Evolutionary conservation across 208 protist genomes (phyloP).

Genomic region (Blastocrithidia nonstop): DNA sequence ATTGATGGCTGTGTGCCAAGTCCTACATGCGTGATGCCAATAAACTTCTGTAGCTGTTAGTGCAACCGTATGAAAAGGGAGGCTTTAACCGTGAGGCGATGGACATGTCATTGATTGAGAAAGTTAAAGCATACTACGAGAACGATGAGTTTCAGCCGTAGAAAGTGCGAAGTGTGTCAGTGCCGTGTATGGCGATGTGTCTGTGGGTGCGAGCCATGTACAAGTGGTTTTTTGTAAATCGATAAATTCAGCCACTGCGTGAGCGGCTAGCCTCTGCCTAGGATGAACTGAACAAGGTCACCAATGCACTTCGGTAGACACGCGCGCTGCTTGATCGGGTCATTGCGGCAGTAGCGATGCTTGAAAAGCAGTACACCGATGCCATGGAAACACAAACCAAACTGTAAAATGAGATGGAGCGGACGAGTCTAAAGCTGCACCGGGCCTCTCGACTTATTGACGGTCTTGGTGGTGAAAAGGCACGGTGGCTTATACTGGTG

Average conservation of each 20-base stretch:
- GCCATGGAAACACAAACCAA: constrained; percentile 87
- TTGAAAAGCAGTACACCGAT: constrained; percentile 90
- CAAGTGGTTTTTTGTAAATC: constrained; percentile 94
- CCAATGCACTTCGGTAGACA: constrained; percentile 80
- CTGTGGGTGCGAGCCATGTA: constrained; percentile 96
- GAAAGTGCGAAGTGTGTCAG: constrained; percentile 86
- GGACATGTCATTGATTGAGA: constrained; percentile 87
- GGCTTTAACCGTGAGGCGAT: constrained; percentile 90
- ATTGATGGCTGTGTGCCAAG: constrained; percentile 93
- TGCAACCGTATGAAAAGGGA: constrained; percentile 70
- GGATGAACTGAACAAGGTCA: constrained; percentile 80
- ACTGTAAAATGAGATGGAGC: constrained; percentile 87
- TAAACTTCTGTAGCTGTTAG: constrained; percentile 82
- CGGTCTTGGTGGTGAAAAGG: constrained; percentile 94
- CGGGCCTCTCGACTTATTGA: constrained; percentile 92
- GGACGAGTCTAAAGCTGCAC: constrained; percentile 87
- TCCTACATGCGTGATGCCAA: constrained; percentile 88
- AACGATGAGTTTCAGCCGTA: constrained; percentile 85
- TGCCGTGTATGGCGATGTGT: constrained; percentile 96
- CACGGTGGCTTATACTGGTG: constrained; percentile 84
- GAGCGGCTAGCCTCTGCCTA: constrained; percentile 73
- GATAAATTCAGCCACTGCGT: constrained; percentile 88
- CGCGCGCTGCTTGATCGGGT: constrained; percentile 83
- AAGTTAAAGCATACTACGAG: constrained; percentile 88
- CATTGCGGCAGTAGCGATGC: constrained; percentile 81